Base-by-base conservation (phyloP, 208 protist genomes). In the Acanthamoeba triangularis region DNA sequence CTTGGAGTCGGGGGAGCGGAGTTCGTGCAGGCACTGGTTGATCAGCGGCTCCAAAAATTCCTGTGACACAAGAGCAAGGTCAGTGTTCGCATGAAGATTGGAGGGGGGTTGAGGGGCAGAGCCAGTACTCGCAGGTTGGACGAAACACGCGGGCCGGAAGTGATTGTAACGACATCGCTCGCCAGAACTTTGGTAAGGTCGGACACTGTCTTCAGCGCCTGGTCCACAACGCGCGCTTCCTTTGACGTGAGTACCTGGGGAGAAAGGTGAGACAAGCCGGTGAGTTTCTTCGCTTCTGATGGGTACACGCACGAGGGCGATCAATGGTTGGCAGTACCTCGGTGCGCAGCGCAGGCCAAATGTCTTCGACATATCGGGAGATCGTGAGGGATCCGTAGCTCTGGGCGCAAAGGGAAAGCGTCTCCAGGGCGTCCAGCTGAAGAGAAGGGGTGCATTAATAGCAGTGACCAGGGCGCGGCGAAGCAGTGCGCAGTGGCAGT, bases 21-120 rank as follows among this genome's bases (percentile, higher is more conserved):
- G 87, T 47, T 93, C 61, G 87, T 93, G 87, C 52, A 93, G 28
- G 61, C 54, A 93, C n/a, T 93, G 87, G 54, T 76, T 93, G 87
- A 76, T 93, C 13, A 76, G 87, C 18, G 87, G 54, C 41, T 74
- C 35, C 41, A 76, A 37, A 49, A 93, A 93, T 30, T 76, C 87
- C 54, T 67, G 35, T 14, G 74, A 44, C 18, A 74, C 61, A 52
- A 74, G 10, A 44, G 35, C 49, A 16, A n/a, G 8, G 80, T 41
- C 8, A n/a, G 41, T 59, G 44, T 23, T 23, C 3, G 52, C 52
- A 23, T 23, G 49, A 18, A 6, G n/a, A 14, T 13, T 44, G 13
- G 44, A 85, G 13, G 3, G 28, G 18, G 10, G 30, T 3, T 0
- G 7, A 14, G 25, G 74, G 1, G 37, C 30, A 54, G 33, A 47